phyloP scores from a whole-genome alignment of 2,329 filamentous ascomycete genomes.

The Eurotiales sp. region DNA sequence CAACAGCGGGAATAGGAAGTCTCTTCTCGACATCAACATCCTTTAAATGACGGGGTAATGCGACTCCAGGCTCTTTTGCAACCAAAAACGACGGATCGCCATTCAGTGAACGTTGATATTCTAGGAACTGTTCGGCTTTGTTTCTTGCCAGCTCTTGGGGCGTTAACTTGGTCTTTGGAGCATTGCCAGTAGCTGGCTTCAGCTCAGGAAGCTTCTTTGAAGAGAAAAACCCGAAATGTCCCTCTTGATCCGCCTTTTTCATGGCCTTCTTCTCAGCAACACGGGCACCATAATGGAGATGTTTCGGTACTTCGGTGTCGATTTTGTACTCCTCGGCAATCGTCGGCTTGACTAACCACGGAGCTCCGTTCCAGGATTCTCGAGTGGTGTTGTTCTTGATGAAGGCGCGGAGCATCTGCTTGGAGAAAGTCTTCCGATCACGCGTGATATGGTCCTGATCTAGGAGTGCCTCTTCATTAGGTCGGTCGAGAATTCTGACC shows the following conservation, averaged over 20 bases:
- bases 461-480: conserved; percentile 70
- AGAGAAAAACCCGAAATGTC: conserved; percentile 50
- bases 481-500: conserved; percentile 67
- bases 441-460: conserved; percentile 78
- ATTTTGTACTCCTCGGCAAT: conserved; percentile 83
- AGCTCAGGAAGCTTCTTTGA: conserved; percentile 63
- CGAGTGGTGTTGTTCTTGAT: conserved; percentile 91
- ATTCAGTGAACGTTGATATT: conserved; percentile 46
- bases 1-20: conserved; percentile 31
- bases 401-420: conserved; percentile 87
- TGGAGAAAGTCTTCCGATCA: conserved; percentile 89
- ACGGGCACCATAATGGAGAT: conserved; percentile 77
- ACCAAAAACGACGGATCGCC: conserved; percentile 41
- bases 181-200: conserved; percentile 65
- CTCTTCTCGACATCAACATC: conserved; percentile 32
- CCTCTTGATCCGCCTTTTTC: conserved; percentile 52
- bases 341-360: conserved; percentile 88
- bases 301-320: conserved; percentile 76
- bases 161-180: conserved; percentile 57
- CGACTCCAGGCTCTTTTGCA: conserved; percentile 20
- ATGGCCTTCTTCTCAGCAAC: conserved; percentile 72
- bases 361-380: conserved; percentile 92
- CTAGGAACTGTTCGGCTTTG: conserved; percentile 45
- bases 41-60: conserved; percentile 30
- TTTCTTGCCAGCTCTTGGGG: conserved; percentile 45